phyloP scores from a whole-genome alignment of 495 filamentous ascomycete species.

The Echria macrotheca region DNA sequence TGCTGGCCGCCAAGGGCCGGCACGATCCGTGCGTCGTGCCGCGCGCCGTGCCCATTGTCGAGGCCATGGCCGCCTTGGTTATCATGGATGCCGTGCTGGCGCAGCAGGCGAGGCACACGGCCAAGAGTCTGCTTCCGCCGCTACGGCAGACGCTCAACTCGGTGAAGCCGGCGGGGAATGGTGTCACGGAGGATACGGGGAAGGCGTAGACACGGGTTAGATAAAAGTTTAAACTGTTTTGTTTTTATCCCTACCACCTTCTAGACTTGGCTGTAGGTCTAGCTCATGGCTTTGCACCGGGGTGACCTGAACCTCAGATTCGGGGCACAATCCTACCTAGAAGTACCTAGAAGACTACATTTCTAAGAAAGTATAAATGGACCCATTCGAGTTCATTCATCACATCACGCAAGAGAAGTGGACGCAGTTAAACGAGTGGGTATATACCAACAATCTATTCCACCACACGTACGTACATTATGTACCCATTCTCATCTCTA shows the following conservation, averaged over 20 bases:
- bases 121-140: slow-evolving; percentile 48
- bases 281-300: too few species aligned
- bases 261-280: too few species aligned
- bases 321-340: too few species aligned
- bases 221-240: slow-evolving; percentile 6
- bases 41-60: slow-evolving; percentile 90
- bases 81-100: slow-evolving; percentile 88
- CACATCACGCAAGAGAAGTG: too few species aligned
- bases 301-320: too few species aligned
- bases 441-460: too few species aligned
- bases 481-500: not conserved
- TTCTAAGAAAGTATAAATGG: too few species aligned
- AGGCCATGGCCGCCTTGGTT: slow-evolving; percentile 89
- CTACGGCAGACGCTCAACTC: slow-evolving; percentile 35
- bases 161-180: slow-evolving; percentile 21
- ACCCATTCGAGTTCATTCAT: too few species aligned
- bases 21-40: slow-evolving; percentile 97
- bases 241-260: too few species aligned
- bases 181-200: slow-evolving; percentile 20
- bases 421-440: too few species aligned
- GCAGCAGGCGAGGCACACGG: slow-evolving; percentile 66
- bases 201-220: not conserved
- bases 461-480: not conserved
- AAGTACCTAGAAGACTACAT: too few species aligned
- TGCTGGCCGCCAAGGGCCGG: slow-evolving; percentile 87